Evolutionary conservation across 176 grass and related monocot genomes (phyloP), one percentile per base, ranked within the genome.

Genomic region (Ensete glaucum): DNA sequence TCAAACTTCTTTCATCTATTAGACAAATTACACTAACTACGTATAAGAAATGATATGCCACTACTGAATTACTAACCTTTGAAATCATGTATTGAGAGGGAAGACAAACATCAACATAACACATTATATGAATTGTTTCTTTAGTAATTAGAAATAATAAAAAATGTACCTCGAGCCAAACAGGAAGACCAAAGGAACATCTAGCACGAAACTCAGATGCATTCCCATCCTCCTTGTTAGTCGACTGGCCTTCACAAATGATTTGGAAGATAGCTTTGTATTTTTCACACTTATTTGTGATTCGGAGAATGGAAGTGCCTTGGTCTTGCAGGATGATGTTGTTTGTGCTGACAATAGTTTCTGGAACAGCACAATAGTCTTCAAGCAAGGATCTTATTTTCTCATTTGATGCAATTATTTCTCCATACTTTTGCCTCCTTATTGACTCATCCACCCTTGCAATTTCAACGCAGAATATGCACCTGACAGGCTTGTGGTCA

Each of bases 401-500:
- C 56, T 89, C 90, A 83, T 97, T 83, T 0, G 85, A 90, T 87
- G 89, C 74, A 1, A 91, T 85, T 93, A 97, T 91, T 77, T 90
- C 72, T 76, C 93, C 86, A n/a, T 97, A 90, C 72, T 97, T 88
- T 75, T 91, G 90, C 73, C 93, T 87, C 74, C 88, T 93, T 87
- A 79, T 84, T 76, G 88, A 77, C 81, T 93, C 83, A 79, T 97
- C 90, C 49, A 84, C 78, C 77, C 84, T 82, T 81, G 93, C 88
- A 85, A 97, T 97, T 59, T 93, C 93, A 72, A 97, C 80, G 25
- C 79, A 93, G 76, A 97, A 93, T 77, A 85, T 93, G 81, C 93
- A 97, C 72, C 90, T 92, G 25, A 97, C 88, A 79, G 93, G 93
- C 88, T 97, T 97, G 87, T 97, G 93, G 67, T 93, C 93, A 79